Evolutionary conservation across 2,329 filamentous ascomycete genomes (phyloP), one percentile per base, ranked within the genome.

Genomic region (Akanthomyces uredinophilus): DNA sequence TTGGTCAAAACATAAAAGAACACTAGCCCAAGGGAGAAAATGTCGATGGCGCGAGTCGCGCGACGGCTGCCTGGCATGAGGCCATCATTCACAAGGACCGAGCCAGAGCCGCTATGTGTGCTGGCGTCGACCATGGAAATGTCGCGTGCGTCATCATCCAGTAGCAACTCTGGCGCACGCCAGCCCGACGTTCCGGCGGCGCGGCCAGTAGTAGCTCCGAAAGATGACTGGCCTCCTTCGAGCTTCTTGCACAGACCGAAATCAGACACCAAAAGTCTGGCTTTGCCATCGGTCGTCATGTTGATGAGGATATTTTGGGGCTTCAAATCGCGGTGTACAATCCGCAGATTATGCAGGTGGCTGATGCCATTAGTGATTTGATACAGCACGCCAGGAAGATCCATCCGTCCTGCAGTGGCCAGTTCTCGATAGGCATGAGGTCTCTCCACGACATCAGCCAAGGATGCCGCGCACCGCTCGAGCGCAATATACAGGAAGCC

Each of bases 1-100:
- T 92, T 90, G 1, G 94, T 97, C 64, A 99, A 82, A n/a, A 98
- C 93, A 73, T 97, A 99, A 78, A 93, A 98, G 79, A 97, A 99
- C n/a, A 99, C 92, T 59, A 96, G 89, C 1, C 95, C 95, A 41
- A 99, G 83, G 0, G 93, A 96, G 78, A 99, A 99, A 29, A 99
- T 96, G 72, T 99, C 95, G 64, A 98, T 97, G 10, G 95, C 91
- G 51, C 95, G 89, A 51, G 96, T 99, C 7, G 96, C 94, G 57
- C 95, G 90, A 63, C 92, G 88, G 52, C 69, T 70, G 67, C 86
- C 87, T 67, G 70, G 81, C 77, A 79, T 83, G 73, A 86, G 78
- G 20, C 85, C 83, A 14, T 85, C 79, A 46, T 79, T 80, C 10
- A 83, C 80, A 5, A 84, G 77, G n/a, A 82, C 78, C n/a, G 81